A percentile compares a stretch with the other conserved stretches of the same genome.
phyloP scores from a whole-genome alignment of 2,329 filamentous ascomycete species.

The Cercospora zeina region DNA sequence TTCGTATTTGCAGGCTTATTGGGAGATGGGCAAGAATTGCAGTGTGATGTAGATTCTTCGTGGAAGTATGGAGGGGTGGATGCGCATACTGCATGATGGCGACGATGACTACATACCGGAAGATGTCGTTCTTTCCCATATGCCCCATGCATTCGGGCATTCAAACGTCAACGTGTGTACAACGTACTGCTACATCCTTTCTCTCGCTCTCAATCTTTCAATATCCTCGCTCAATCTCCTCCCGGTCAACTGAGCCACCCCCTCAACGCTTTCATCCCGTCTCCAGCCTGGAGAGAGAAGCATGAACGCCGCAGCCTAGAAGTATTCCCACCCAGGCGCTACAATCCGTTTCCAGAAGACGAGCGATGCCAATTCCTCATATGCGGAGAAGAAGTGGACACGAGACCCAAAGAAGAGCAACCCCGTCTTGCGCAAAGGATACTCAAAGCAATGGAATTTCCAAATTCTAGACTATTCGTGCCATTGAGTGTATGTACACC shows the following conservation, averaged over 20 bases:
- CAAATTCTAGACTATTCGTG: too few relatives aligned
- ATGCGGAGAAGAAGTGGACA: background rate
- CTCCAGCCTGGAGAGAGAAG: background rate
- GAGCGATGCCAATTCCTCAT: background rate
- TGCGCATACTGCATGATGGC: background rate
- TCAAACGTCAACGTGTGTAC: background rate
- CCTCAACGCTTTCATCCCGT: background rate
- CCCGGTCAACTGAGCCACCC: background rate
- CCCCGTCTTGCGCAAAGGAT: background rate
- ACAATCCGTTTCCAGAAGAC: background rate
- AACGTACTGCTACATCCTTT: background rate
- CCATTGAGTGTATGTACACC: too few relatives aligned
- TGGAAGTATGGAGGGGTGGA: background rate
- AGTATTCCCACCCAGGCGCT: background rate
- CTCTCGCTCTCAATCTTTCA: background rate
- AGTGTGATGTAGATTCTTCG: slow-evolving; percentile 44
- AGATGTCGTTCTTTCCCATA: background rate
- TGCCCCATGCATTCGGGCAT: background rate
- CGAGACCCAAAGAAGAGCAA: background rate
- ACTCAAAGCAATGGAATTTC: too few relatives aligned
- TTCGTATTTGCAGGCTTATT: slow-evolving; percentile 70
- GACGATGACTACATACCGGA: background rate
- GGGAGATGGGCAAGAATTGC: slow-evolving; percentile 46
- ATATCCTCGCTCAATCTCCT: background rate
- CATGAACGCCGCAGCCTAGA: background rate